Conservation (phyloP, 192 early-diverging fungal genomes). For the Coemansia sp. region DNA sequence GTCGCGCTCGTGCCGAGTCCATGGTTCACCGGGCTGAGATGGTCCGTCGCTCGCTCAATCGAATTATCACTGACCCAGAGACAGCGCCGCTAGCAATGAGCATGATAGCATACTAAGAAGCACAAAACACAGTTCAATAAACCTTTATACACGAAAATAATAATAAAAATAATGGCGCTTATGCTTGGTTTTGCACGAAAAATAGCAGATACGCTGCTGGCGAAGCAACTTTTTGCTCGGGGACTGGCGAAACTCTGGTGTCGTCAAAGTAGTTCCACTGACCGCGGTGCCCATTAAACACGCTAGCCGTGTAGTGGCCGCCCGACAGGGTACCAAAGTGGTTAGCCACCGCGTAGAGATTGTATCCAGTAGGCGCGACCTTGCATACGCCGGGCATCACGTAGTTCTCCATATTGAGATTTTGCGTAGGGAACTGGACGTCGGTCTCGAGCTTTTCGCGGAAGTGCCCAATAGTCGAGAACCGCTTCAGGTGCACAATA, state of each 20-base stretch:
- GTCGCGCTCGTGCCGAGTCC: slow-evolving; percentile 20
- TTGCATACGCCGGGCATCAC: slow-evolving; percentile 24
- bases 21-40: slow-evolving; percentile 36
- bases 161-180: not conserved
- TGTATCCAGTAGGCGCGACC: slow-evolving; percentile 58
- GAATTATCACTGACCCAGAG: slow-evolving; percentile 26
- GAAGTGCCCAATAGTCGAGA: slow-evolving; percentile 91
- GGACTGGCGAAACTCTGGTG: slow-evolving; percentile 60
- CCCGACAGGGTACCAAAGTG: slow-evolving; percentile 77
- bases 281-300: slow-evolving; percentile 61
- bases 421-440: slow-evolving; percentile 79
- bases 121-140: not conserved
- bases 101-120: slow-evolving; percentile 40
- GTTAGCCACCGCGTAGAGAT: slow-evolving; percentile 83
- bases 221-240: slow-evolving; percentile 37
- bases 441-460: slow-evolving; percentile 88
- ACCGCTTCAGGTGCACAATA: slow-evolving; percentile 94
- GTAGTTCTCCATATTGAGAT: slow-evolving; percentile 65
- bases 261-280: slow-evolving; percentile 92
- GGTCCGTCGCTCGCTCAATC: slow-evolving; percentile 39
- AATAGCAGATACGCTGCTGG: slow-evolving; percentile 54
- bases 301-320: slow-evolving; percentile 79
- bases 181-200: slow-evolving; percentile 32
- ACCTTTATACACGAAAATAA: slow-evolving; percentile 8
- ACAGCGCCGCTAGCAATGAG: slow-evolving; percentile 30